Evolutionary conservation across 2,329 filamentous ascomycete genomes (phyloP).

Genomic region (Atkinsonella texensis): DNA sequence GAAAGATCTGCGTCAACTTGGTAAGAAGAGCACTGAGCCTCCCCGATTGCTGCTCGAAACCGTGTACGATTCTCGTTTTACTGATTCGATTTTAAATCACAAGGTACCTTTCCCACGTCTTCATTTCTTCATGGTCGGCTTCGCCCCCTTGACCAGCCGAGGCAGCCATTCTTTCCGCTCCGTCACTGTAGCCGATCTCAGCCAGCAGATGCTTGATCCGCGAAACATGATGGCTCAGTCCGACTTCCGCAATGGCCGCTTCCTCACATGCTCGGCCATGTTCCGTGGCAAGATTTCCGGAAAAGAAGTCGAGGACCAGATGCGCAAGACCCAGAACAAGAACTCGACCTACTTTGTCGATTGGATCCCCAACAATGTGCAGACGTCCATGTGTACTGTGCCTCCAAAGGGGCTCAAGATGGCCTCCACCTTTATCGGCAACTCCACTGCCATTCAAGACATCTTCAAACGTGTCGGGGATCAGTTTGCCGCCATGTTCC

Average conservation of each 20-base stretch:
- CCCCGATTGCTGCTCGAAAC: too few relatives aligned
- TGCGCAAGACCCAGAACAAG: conserved; percentile 99
- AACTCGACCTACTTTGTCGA: conserved; percentile 99
- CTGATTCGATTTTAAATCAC: not conserved
- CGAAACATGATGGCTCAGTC: conserved; percentile 99
- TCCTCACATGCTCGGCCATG: conserved; percentile 98
- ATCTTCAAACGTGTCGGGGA: conserved; percentile 99
- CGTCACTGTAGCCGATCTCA: conserved; percentile 92
- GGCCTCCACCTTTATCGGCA: conserved; percentile 97
- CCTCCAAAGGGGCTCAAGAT: conserved; percentile 95
- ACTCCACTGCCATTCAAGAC: conserved; percentile 99
- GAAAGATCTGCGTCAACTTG: conserved; percentile 99
- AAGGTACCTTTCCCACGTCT: conserved; percentile 97
- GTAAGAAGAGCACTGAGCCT: not conserved
- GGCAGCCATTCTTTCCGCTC: conserved; percentile 88
- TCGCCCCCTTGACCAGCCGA: conserved; percentile 86
- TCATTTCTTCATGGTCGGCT: conserved; percentile 99
- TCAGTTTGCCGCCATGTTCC: conserved; percentile 99
- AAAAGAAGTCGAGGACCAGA: conserved; percentile 99
- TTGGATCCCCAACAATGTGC: conserved; percentile 99
- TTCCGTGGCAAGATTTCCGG: conserved; percentile 99
- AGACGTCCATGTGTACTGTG: conserved; percentile 97
- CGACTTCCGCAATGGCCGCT: conserved; percentile 98
- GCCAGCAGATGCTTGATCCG: conserved; percentile 99
- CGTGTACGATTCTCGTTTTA: not conserved